phyloP scores from a whole-genome alignment of 331 rosid species.

The Quercus lobata region DNA sequence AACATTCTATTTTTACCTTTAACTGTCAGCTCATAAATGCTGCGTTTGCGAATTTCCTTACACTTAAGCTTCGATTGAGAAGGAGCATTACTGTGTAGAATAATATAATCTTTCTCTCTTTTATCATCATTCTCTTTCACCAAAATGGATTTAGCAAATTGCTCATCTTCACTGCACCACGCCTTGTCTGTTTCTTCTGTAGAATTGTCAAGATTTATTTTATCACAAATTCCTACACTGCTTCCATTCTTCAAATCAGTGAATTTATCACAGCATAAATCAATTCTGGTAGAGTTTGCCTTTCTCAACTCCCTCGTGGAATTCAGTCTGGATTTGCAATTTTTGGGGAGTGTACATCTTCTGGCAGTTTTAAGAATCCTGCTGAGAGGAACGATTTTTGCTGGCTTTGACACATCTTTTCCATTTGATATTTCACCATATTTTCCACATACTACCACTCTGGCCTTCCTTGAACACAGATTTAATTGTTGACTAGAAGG shows the following conservation, averaged over 20 bases:
- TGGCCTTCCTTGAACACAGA: slow-evolving; percentile 26
- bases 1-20: slow-evolving; percentile 36
- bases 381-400: slow-evolving; percentile 56
- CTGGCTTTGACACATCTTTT: slow-evolving; percentile 31
- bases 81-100: slow-evolving; percentile 14
- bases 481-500: slow-evolving; percentile 25
- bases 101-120: slow-evolving; percentile 19
- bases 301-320: slow-evolving; percentile 29
- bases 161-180: slow-evolving; percentile 17
- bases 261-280: slow-evolving; percentile 9
- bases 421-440: slow-evolving; percentile 56
- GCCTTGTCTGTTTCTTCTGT: slow-evolving; percentile 16
- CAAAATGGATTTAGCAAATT: slow-evolving; percentile 1
- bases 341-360: slow-evolving; percentile 34
- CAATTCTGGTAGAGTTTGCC: slow-evolving; percentile 16
- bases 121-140: slow-evolving; percentile 27
- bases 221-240: slow-evolving; percentile 6
- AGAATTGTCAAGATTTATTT: slow-evolving; percentile 16
- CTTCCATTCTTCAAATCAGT: slow-evolving; percentile 20
- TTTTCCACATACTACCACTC: slow-evolving; percentile 54
- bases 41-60: slow-evolving; percentile 50
- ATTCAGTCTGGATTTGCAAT: slow-evolving; percentile 18
- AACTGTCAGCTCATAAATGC: slow-evolving; percentile 55
- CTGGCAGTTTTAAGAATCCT: slow-evolving; percentile 41
- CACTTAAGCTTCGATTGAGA: slow-evolving; percentile 33